phyloP scores from a whole-genome alignment of 2,329 filamentous ascomycete species.

The Acephala macrosclerotiorum region DNA sequence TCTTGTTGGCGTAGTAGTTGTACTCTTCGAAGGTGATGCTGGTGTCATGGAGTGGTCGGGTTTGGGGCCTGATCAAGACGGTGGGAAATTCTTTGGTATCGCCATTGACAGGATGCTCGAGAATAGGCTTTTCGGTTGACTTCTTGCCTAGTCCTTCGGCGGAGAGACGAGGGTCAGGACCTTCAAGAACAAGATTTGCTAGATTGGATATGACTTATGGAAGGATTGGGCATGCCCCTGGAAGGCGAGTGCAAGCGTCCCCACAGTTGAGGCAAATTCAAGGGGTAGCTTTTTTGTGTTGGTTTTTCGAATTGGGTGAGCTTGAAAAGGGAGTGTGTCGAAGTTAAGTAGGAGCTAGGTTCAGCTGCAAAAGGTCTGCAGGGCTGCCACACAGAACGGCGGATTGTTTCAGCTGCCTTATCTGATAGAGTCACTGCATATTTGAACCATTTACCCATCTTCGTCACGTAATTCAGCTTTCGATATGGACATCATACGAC shows the following conservation, averaged over 20 bases:
- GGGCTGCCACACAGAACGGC: background rate
- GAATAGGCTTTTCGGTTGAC: background rate
- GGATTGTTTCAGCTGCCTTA: background rate
- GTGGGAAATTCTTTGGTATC: background rate
- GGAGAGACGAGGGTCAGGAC: background rate
- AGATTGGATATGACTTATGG: background rate
- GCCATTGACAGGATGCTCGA: background rate
- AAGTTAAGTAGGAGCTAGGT: background rate
- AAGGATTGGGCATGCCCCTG: background rate
- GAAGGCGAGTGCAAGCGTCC: no score
- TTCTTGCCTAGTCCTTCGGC: background rate
- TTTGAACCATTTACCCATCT: background rate
- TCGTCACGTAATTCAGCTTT: background rate
- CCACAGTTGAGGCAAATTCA: no score
- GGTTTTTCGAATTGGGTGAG: no score
- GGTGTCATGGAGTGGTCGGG: background rate
- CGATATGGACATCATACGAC: background rate
- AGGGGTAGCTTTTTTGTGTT: no score
- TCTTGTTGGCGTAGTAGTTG: conserved; percentile 10
- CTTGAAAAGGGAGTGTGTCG: background rate
- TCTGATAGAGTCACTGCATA: background rate
- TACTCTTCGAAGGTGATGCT: conserved; percentile 8
- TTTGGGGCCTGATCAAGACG: background rate
- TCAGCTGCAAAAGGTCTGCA: background rate
- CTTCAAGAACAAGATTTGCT: background rate